These are phyloP conservation scores for Parachaetomium inaequale DNA, from an alignment of 495 filamentous ascomycete genomes.

Conservation along the genomic window DNA sequence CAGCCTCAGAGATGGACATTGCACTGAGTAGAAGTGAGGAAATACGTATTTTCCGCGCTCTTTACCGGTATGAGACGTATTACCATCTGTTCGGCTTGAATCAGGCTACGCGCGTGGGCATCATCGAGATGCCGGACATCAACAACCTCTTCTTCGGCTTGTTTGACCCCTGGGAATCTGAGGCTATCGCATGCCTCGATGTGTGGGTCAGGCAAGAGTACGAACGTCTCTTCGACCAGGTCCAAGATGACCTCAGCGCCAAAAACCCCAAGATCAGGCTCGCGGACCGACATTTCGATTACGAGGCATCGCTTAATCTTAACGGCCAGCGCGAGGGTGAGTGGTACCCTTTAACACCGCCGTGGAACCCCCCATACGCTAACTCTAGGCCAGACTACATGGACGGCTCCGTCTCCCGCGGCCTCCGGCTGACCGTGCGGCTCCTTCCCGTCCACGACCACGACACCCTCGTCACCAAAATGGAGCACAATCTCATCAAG, in stretches of 20 bases:
- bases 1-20: neutral
- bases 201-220: neutral
- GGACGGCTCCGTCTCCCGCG: neutral
- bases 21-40: neutral
- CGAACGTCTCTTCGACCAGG: neutral
- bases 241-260: neutral
- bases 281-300: neutral
- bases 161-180: neutral
- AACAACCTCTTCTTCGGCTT: neutral
- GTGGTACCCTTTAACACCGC: no score
- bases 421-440: neutral
- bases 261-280: neutral
- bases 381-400: neutral
- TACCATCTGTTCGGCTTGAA: neutral
- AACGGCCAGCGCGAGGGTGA: neutral
- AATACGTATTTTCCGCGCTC: neutral
- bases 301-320: neutral
- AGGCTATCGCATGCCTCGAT: slow-evolving; percentile 4
- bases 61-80: neutral
- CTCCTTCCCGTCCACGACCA: neutral
- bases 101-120: neutral
- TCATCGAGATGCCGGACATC: neutral
- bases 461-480: neutral
- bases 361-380: no score
- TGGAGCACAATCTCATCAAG: neutral